Evolutionary conservation across 225 moss, liverwort and hornwort species (phyloP), one percentile per base, ranked within the genome.

Genomic region (Anthoceros angustus): DNA sequence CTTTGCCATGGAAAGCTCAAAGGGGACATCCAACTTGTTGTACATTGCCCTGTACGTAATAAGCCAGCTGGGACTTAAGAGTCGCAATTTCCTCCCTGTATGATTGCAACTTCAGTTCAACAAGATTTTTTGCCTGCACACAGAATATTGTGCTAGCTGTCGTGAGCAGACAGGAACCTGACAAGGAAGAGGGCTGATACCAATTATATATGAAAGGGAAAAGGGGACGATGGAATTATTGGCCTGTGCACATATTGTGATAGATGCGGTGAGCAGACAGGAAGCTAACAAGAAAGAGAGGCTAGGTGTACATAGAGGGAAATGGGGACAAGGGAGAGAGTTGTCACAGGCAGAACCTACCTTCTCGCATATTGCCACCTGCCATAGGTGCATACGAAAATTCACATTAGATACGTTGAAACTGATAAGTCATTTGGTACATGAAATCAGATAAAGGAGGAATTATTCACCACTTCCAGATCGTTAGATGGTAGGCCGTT

Each of bases 21-120:
- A 48, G 46, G 14, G 18, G 46, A 12, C 5, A 18, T 18, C 46
- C 63, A 63, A 81, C 78, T 75, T 78, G 77, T 75, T 78, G 77
- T 60, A 68, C 63, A 61, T 81, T 81, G 63, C 77, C 77, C 18
- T 74, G 75, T 73, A 78, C 75, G 42, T 75, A 50, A 43, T 72
- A 81, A 3, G 81, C 81, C 73, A 81, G 39, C 75, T 81, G 75
- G 62, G 78, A 74, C 73, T 78, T 81, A 72, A 81, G 67, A 18
- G 65, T 81, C 23, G 72, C 78, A 12, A 70, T 69, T 68, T 81
- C 81, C 42, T 71, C 75, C 61, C 63, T 73, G 48, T 65, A 43
- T 8, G 65, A 64, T 16, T 71, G 67, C 55, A 75, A 6, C 60
- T 66, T 71, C 24, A 69, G 64, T 63, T 81, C 81, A 49, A 78